Evolutionary conservation across 768 basidiomycete species (phyloP).

Genomic region (Russula vinacea): DNA sequence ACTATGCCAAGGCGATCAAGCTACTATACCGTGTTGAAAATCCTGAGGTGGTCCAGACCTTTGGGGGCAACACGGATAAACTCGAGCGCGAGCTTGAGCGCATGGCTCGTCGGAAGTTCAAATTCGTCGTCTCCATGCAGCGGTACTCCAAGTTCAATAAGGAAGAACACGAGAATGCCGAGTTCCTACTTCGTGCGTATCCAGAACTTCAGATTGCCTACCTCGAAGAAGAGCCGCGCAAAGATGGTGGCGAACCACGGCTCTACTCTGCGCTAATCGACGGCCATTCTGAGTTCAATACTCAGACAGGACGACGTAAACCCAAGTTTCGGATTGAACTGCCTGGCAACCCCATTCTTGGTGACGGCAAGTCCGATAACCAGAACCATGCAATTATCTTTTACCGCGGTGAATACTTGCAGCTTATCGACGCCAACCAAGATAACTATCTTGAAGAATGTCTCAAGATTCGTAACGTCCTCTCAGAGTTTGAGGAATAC

Average conservation of each 20-base stretch:
- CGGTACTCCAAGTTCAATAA: constrained; percentile 99
- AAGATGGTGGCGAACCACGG: constrained; percentile 92
- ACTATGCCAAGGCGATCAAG: constrained; percentile 99
- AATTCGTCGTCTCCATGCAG: constrained; percentile 99
- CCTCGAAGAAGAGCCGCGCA: constrained; percentile 92
- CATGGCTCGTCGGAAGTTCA: constrained; percentile 98
- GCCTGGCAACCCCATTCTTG: constrained; percentile 97
- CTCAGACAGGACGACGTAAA: constrained; percentile 80
- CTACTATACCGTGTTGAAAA: constrained; percentile 99
- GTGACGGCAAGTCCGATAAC: constrained; percentile 99
- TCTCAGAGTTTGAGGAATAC: constrained; percentile 97
- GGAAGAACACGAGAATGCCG: constrained; percentile 98
- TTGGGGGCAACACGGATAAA: constrained; percentile 96
- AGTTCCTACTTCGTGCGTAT: constrained; percentile 95
- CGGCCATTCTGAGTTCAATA: constrained; percentile 93
- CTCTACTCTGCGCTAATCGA: constrained; percentile 97
- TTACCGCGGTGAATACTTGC: constrained; percentile 98
- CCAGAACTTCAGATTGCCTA: constrained; percentile 99
- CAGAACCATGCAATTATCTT: constrained; percentile 99
- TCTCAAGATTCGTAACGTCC: constrained; percentile 97
- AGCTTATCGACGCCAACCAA: constrained; percentile 99
- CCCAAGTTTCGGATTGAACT: constrained; percentile 99
- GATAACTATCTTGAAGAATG: constrained; percentile 99
- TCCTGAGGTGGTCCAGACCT: constrained; percentile 96
- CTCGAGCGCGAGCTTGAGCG: constrained; percentile 95